These are phyloP conservation scores for Diaporthe sp. DNA, from an alignment of 2,329 filamentous ascomycete genomes.

Conservation along the genomic window DNA sequence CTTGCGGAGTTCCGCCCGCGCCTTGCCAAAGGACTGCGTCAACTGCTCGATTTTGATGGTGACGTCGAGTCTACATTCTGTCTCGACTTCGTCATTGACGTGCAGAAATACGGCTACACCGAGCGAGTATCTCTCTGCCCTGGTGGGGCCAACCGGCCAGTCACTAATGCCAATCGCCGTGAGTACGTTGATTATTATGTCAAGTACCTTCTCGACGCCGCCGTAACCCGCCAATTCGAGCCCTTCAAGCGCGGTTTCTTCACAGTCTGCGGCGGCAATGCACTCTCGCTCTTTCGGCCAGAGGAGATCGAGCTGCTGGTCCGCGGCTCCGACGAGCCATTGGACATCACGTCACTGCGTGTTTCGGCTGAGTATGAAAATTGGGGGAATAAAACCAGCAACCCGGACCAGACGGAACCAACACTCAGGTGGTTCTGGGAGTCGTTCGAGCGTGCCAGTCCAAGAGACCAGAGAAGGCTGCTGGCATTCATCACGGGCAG, in stretches of 20 bases:
- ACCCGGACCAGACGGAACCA: conserved; percentile 69
- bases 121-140: conserved; percentile 76
- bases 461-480: conserved; percentile 79
- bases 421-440: conserved; percentile 91
- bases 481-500: conserved; percentile 90
- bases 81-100: conserved; percentile 82
- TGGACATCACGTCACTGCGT: conserved; percentile 81
- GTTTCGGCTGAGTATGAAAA: conserved; percentile 86
- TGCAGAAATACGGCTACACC: conserved; percentile 79
- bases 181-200: conserved; percentile 92
- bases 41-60: conserved; percentile 84
- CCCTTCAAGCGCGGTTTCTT: conserved; percentile 96
- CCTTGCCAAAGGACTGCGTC: conserved; percentile 78
- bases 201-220: conserved; percentile 80
- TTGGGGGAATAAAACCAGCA: conserved; percentile 66
- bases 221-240: conserved; percentile 86
- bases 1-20: conserved; percentile 83
- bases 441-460: conserved; percentile 73
- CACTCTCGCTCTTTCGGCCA: conserved; percentile 85
- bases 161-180: conserved; percentile 85
- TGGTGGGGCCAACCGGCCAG: conserved; percentile 77
- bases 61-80: conserved; percentile 85
- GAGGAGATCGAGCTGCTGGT: conserved; percentile 93
- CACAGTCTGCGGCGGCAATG: conserved; percentile 89
- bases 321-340: conserved; percentile 83